phyloP scores from a whole-genome alignment of 352 stramenopile genomes.

The Pythium apleroticum region DNA sequence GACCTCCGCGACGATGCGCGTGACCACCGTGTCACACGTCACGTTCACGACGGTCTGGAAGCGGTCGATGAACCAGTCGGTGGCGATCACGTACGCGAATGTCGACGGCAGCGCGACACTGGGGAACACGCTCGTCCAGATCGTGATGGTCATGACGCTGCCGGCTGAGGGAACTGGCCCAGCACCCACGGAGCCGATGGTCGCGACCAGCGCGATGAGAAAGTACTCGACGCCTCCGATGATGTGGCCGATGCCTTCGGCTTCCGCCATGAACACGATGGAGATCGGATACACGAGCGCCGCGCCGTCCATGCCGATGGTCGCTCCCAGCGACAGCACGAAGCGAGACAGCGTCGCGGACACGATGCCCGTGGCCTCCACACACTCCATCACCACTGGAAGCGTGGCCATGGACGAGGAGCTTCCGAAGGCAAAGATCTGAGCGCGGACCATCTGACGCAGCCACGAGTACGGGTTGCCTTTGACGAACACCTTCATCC shows the following conservation, averaged over 20 bases:
- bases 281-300: constrained; percentile 34
- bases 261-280: constrained; percentile 43
- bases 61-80: constrained; percentile 61
- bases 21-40: constrained; percentile 55
- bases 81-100: constrained; percentile 57
- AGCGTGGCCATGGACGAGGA: constrained; percentile 48
- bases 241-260: constrained; percentile 24
- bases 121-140: constrained; percentile 40
- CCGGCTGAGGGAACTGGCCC: constrained; percentile 33
- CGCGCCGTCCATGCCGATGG: constrained; percentile 36
- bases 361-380: constrained; percentile 31
- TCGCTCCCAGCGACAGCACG: constrained; percentile 35
- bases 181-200: constrained; percentile 31
- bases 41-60: constrained; percentile 64
- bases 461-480: constrained; percentile 38
- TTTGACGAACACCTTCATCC: constrained; percentile 30
- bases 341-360: constrained; percentile 32
- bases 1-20: constrained; percentile 49
- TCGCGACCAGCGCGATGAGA: constrained; percentile 34
- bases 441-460: constrained; percentile 30
- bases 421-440: constrained; percentile 42
- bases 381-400: constrained; percentile 38
- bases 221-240: constrained; percentile 35
- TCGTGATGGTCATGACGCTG: constrained; percentile 45
- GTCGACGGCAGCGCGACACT: constrained; percentile 38